Percentiles rank a stretch among this genome's conserved stretches.
Evolutionary conservation across 768 basidiomycete genomes (phyloP).

Genomic region (Punctularia strigosozonata): DNA sequence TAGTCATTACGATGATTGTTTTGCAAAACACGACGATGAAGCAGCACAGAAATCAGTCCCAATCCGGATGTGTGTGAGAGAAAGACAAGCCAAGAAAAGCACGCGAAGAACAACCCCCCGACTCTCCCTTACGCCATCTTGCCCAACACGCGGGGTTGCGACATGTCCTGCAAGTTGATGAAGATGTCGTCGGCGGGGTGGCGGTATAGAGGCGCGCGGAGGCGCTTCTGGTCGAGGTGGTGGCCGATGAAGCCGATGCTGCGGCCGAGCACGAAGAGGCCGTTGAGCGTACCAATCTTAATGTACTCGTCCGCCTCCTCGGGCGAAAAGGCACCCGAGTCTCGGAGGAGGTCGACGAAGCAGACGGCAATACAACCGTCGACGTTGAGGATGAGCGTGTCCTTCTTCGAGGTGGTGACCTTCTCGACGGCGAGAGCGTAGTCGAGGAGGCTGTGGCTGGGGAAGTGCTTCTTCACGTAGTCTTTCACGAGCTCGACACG

Average conservation of each 20-base stretch:
- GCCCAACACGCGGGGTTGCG: conserved; percentile 70
- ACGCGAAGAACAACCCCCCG: too few species aligned
- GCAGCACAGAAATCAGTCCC: too few species aligned
- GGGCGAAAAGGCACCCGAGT: conserved; percentile 86
- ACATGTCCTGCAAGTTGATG: conserved; percentile 84
- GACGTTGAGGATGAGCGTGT: conserved; percentile 95
- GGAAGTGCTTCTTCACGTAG: conserved; percentile 94
- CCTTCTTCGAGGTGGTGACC: conserved; percentile 96
- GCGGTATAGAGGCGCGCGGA: conserved; percentile 86
- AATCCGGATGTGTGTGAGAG: too few species aligned
- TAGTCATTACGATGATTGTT: too few species aligned
- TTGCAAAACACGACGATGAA: too few species aligned
- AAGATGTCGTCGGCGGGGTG: conserved; percentile 94
- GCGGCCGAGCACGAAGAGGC: conserved; percentile 93
- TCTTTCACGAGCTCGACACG: conserved; percentile 93
- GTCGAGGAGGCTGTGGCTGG: conserved; percentile 83
- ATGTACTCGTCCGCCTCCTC: conserved; percentile 98
- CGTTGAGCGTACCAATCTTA: conserved; percentile 93
- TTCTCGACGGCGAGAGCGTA: conserved; percentile 96
- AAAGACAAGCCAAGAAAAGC: too few species aligned
- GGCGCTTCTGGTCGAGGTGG: conserved; percentile 93
- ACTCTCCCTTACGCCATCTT: conserved; percentile 14
- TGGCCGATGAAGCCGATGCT: conserved; percentile 97
- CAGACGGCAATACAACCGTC: conserved; percentile 93
- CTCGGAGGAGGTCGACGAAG: conserved; percentile 90